Evolutionary conservation across 1,139 yeast species (phyloP).

Genomic region (Taphrina flavorubra): DNA sequence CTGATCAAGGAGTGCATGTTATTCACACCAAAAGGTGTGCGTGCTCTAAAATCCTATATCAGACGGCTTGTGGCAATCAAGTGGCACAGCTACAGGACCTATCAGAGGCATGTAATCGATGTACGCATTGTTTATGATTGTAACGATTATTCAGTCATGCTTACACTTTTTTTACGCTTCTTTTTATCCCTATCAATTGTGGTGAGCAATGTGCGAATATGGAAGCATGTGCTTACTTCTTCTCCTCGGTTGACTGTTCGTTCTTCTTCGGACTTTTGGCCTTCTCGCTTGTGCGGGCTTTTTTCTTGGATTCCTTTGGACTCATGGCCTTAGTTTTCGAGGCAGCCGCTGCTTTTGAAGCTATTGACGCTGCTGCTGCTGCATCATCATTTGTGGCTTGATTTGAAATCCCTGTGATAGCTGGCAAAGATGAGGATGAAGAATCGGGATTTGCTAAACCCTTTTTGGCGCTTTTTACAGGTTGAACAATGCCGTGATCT

Average conservation of each 20-base stretch:
- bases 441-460: slow-evolving; percentile 5
- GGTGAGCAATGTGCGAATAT: background rate
- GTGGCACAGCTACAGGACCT: too few species aligned
- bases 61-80: too few species aligned
- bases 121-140: too few species aligned
- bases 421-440: background rate
- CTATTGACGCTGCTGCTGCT: slow-evolving; percentile 38
- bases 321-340: background rate
- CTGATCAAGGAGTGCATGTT: too few species aligned
- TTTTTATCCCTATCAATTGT: slow-evolving; percentile 7
- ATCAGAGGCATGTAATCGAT: too few species aligned
- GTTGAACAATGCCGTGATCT: slow-evolving; percentile 27
- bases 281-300: slow-evolving; percentile 3
- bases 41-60: too few species aligned
- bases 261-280: slow-evolving; percentile 7
- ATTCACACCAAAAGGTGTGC: too few species aligned
- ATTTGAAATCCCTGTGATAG: background rate
- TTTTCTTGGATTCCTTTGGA: background rate
- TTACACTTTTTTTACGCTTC: slow-evolving; percentile 15
- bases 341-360: slow-evolving; percentile 8
- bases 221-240: slow-evolving; percentile 5
- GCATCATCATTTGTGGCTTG: slow-evolving; percentile 29
- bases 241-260: slow-evolving; percentile 16
- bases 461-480: background rate
- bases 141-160: background rate